Percentiles rank a stretch among this genome's conserved stretches.
phyloP scores from a whole-genome alignment of 768 basidiomycete species.

The Artomyces pyxidatus region DNA sequence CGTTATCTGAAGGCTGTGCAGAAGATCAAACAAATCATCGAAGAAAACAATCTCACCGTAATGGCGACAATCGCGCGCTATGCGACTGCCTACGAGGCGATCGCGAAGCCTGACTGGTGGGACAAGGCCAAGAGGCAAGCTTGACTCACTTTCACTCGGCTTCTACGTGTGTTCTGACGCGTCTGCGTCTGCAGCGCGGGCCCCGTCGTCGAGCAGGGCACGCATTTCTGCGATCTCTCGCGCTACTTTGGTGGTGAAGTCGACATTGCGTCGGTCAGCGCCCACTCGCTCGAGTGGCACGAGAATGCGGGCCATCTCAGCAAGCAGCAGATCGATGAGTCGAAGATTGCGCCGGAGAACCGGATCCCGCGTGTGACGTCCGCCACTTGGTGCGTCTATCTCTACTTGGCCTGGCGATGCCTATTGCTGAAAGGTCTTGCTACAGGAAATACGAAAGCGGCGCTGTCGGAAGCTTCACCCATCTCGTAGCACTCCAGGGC shows the following conservation, averaged over 20 bases:
- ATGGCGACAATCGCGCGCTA: constrained; percentile 97
- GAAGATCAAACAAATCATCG: constrained; percentile 93
- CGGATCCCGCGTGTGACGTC: constrained; percentile 91
- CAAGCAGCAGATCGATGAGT: constrained; percentile 80
- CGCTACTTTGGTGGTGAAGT: constrained; percentile 97
- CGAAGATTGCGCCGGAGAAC: constrained; percentile 74
- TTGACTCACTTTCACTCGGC: background rate
- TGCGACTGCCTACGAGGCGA: constrained; percentile 77
- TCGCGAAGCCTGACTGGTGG: constrained; percentile 88
- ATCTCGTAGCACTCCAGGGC: constrained; percentile 88
- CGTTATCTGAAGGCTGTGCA: constrained; percentile 91
- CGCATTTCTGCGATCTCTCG: constrained; percentile 95
- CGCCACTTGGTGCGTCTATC: constrained; percentile 66
- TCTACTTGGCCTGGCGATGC: no score
- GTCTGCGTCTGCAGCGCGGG: constrained; percentile 43
- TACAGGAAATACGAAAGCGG: constrained; percentile 90
- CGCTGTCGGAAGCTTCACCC: constrained; percentile 87
- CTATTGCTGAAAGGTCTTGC: no score
- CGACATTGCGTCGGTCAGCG: constrained; percentile 69
- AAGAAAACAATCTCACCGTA: constrained; percentile 88
- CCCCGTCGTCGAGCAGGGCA: constrained; percentile 86
- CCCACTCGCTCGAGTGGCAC: constrained; percentile 89
- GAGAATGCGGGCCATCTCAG: constrained; percentile 82
- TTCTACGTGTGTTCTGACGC: background rate
- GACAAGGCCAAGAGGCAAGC: constrained; percentile 74